Percentiles rank a stretch among this genome's conserved stretches.
Conservation (phyloP, 2,329 filamentous ascomycete species). For the Aureobasidium mangrovei region DNA sequence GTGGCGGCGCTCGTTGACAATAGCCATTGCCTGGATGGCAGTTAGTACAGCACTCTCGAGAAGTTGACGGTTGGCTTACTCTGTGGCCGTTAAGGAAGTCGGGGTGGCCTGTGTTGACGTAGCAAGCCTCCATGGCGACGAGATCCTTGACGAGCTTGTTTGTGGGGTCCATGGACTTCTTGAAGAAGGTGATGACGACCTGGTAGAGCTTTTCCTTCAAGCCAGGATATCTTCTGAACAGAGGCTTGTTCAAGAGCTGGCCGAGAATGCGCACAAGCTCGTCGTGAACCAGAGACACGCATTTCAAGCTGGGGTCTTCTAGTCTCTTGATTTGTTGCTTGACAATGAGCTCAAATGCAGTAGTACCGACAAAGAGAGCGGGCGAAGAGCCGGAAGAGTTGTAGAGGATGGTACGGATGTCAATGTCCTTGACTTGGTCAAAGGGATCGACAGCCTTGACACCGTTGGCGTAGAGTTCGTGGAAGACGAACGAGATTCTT, state of each 20-base stretch:
- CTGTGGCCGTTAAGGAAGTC: conserved; percentile 96
- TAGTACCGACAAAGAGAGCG: conserved; percentile 92
- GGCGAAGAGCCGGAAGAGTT: conserved; percentile 99
- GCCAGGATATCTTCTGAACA: conserved; percentile 87
- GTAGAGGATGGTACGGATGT: conserved; percentile 94
- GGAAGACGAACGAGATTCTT: conserved; percentile 98
- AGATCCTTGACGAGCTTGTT: conserved; percentile 94
- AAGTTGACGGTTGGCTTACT: conserved; percentile 37
- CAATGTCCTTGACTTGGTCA: conserved; percentile 92
- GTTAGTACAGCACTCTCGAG: background rate
- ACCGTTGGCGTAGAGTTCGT: conserved; percentile 95
- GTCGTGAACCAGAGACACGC: conserved; percentile 93
- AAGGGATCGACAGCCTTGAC: conserved; percentile 97
- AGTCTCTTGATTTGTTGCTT: conserved; percentile 97
- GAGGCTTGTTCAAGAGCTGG: conserved; percentile 76
- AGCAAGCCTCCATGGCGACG: conserved; percentile 91
- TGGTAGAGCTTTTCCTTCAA: conserved; percentile 95
- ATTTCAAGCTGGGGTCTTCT: conserved; percentile 94
- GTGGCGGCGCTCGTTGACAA: conserved; percentile 87
- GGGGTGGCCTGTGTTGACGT: conserved; percentile 96
- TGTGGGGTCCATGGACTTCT: conserved; percentile 95
- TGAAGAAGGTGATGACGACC: conserved; percentile 91
- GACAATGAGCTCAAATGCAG: conserved; percentile 96
- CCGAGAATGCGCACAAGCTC: conserved; percentile 92
- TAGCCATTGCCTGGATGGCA: conserved; percentile 71